Base-by-base conservation (phyloP, 371 early-diverging fungal species). In the Mucor plumbeus region DNA sequence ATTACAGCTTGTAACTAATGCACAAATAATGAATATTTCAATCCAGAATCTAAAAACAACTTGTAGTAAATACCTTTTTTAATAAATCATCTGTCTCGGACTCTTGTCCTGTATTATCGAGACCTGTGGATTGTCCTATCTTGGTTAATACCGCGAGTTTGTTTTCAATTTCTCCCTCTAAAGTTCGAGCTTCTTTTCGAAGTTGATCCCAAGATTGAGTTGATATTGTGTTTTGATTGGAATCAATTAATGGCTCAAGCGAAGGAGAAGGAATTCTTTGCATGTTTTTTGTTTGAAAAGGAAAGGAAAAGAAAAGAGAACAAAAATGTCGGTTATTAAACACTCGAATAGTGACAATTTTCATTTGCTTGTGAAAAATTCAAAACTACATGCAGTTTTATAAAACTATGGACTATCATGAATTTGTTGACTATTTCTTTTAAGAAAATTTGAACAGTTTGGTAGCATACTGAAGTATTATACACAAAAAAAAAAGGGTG, bases 151-250 rank as follows among this genome's bases (percentile, higher is more conserved):
- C 67, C n/a, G 79, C 76, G n/a, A 86, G 56, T 66, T 86, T 81
- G 36, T 71, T 67, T 40, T 92, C 91, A 41, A 88, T 84, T 67
- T 92, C 91, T 67, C 86, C 83, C 70, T 91, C 90, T 13, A 92
- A 68, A 56, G 81, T 82, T 59, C 91, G 85, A 17, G 90, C 90
- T 69, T 90, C 87, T 43, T 85, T 85, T 63, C 89, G 79, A 43
- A 91, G 76, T 35, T 78, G 75, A 54, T 92, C 92, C 92, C 92
- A 92, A 7, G 79, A 70, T 33, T 35, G 48, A 10, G 39, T 11
- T 38, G 61, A 1, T 41, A 17, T 35, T 4, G 26, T 14, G n/a
- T 35, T 33, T n/a, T 33, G 35, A 11, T 50, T 38, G 6, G 54
- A 53, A 33, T 63, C 55, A 39, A 63, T 15, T 15, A 63, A n/a